phyloP scores from a whole-genome alignment of 495 filamentous ascomycete species.

The Neurospora africana region DNA sequence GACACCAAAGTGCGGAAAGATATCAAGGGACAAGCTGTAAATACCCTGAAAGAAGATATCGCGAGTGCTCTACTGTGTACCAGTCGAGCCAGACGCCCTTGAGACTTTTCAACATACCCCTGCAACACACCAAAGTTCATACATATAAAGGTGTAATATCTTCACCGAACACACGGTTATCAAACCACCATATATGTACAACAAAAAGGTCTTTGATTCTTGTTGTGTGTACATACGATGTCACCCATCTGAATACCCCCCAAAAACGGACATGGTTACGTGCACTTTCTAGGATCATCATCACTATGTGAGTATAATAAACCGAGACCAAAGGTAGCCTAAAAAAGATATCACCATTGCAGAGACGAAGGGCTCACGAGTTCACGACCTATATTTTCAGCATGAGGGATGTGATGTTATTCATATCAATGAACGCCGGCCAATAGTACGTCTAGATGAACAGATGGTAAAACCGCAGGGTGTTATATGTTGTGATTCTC shows the following conservation, averaged over 20 bases:
- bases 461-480: not conserved
- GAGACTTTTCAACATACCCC: not conserved
- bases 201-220: not conserved
- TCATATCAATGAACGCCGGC: not conserved
- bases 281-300: slow-evolving; percentile 21
- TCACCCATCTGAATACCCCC: not conserved
- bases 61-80: not conserved
- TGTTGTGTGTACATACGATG: not conserved
- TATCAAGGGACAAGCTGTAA: not conserved
- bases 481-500: not conserved
- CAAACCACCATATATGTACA: not conserved
- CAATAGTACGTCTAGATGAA: not conserved
- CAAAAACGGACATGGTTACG: not conserved
- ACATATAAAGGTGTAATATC: not conserved
- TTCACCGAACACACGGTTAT: not conserved
- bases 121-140: not conserved
- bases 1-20: not conserved
- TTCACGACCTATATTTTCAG: not conserved
- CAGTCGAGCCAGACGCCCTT: not conserved
- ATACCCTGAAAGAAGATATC: not conserved
- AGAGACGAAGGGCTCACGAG: not conserved
- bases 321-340: not conserved
- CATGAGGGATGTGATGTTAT: not conserved
- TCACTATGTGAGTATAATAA: not conserved
- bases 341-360: not conserved